These are phyloP conservation scores for Aspergillus sclerotioniger DNA, from an alignment of 495 filamentous ascomycete species.

Conservation along the genomic window DNA sequence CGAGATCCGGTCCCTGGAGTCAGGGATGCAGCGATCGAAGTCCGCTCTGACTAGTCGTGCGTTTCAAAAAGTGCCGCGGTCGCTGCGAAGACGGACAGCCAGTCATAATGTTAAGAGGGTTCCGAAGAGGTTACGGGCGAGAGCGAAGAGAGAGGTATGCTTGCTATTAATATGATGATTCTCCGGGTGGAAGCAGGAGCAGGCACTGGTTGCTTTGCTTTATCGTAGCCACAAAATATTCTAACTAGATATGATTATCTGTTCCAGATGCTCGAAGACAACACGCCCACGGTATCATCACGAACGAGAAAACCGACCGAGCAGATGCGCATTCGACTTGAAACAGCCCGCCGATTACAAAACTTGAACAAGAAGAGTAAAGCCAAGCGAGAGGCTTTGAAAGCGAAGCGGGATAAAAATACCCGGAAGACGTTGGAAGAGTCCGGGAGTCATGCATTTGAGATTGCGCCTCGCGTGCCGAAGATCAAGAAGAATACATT, in stretches of 20 bases:
- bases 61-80: conserved; percentile 85
- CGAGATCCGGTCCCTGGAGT: conserved; percentile 81
- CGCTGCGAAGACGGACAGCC: conserved; percentile 80
- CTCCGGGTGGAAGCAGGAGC: too few species aligned
- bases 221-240: too few species aligned
- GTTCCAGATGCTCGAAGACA: conserved; percentile 88
- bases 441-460: conserved; percentile 33
- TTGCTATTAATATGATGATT: too few species aligned
- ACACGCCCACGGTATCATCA: conserved; percentile 78
- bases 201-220: too few species aligned
- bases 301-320: conserved; percentile 69
- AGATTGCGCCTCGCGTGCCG: conserved; percentile 53
- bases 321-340: conserved; percentile 71
- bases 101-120: conserved; percentile 93
- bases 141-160: conserved; percentile 70
- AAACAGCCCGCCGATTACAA: conserved; percentile 73
- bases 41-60: conserved; percentile 66
- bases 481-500: conserved; percentile 71
- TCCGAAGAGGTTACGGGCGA: conserved; percentile 69
- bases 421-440: conserved; percentile 32
- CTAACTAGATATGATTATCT: neutral
- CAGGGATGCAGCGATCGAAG: conserved; percentile 72
- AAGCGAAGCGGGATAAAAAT: conserved; percentile 34
- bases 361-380: conserved; percentile 60
- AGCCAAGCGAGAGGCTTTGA: conserved; percentile 38